Evolutionary conservation across 352 stramenopile genomes (phyloP).

Genomic region (Phytophthora constricta): DNA sequence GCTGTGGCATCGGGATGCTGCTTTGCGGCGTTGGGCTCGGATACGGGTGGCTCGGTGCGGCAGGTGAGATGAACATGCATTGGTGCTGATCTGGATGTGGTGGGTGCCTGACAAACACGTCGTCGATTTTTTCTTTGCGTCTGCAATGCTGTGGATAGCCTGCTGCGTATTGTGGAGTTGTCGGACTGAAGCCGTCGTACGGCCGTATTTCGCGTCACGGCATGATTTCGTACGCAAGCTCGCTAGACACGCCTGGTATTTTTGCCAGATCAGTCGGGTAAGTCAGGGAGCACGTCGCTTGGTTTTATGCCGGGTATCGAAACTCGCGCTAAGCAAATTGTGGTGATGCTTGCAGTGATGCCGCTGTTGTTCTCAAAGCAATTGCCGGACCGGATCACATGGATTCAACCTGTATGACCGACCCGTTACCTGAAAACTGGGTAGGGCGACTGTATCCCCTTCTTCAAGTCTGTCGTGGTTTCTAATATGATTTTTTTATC

Average conservation of each 20-base stretch:
- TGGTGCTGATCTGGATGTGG: neutral
- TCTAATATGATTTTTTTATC: neutral
- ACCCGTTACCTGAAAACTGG: slow-evolving; percentile 55
- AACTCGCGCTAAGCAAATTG: too few relatives aligned
- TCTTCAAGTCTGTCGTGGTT: neutral
- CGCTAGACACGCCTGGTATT: slow-evolving; percentile 96
- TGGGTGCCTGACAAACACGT: too few relatives aligned
- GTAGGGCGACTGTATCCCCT: slow-evolving; percentile 30
- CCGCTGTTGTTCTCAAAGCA: slow-evolving; percentile 74
- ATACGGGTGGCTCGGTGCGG: slow-evolving; percentile 97
- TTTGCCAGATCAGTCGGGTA: slow-evolving; percentile 88
- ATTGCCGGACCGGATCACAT: slow-evolving; percentile 81
- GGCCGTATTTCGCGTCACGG: slow-evolving; percentile 96
- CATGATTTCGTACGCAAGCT: slow-evolving; percentile 97
- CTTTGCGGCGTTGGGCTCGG: slow-evolving; percentile 95
- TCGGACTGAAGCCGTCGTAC: slow-evolving; percentile 98
- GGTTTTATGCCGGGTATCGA: neutral
- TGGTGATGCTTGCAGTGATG: slow-evolving; percentile 55
- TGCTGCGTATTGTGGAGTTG: slow-evolving; percentile 95
- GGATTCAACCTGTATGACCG: slow-evolving; percentile 85
- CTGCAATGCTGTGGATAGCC: slow-evolving; percentile 50
- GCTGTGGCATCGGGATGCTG: slow-evolving; percentile 93
- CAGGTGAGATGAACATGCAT: slow-evolving; percentile 51
- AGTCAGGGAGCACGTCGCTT: too few relatives aligned
- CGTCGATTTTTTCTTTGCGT: too few relatives aligned